These are phyloP conservation scores for Bathelium albidoporum DNA, from an alignment of 495 filamentous ascomycete genomes.

Conservation along the genomic window DNA sequence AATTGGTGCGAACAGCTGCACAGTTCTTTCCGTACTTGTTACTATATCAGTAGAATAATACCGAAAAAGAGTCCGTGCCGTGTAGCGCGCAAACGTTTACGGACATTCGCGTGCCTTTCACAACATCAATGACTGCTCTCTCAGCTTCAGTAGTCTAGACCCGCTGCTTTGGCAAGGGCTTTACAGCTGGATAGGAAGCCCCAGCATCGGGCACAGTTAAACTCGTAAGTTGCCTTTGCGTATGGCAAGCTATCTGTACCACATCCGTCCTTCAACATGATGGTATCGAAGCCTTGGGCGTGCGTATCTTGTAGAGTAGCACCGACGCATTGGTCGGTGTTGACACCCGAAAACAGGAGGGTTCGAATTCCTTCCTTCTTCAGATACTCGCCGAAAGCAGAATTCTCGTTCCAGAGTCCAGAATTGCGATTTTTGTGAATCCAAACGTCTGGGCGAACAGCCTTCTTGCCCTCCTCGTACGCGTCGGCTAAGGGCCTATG, in stretches of 20 bases:
- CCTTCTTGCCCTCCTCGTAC: conserved; percentile 24
- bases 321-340: conserved; percentile 48
- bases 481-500: conserved; percentile 35
- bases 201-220: conserved; percentile 33
- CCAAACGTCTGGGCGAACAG: conserved; percentile 34
- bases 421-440: conserved; percentile 49
- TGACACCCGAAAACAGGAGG: conserved; percentile 46
- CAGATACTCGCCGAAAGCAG: conserved; percentile 27
- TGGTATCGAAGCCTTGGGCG: conserved; percentile 44
- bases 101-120: too few relatives aligned
- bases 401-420: conserved; percentile 39
- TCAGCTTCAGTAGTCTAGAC: too few relatives aligned
- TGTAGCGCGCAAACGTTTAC: too few relatives aligned
- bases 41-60: too few relatives aligned
- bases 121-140: too few relatives aligned
- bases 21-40: too few relatives aligned
- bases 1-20: too few relatives aligned
- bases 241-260: conserved; percentile 38
- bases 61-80: too few relatives aligned
- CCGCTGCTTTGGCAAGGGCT: too few relatives aligned
- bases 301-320: conserved; percentile 45
- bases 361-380: conserved; percentile 35
- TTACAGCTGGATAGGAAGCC: conserved; percentile 34
- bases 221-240: conserved; percentile 34
- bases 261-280: conserved; percentile 44